Evolutionary conservation across 1,284 basidiomycete genomes (phyloP), one percentile per base, ranked within the genome.

Genomic region (Singerocomus inundabilis): DNA sequence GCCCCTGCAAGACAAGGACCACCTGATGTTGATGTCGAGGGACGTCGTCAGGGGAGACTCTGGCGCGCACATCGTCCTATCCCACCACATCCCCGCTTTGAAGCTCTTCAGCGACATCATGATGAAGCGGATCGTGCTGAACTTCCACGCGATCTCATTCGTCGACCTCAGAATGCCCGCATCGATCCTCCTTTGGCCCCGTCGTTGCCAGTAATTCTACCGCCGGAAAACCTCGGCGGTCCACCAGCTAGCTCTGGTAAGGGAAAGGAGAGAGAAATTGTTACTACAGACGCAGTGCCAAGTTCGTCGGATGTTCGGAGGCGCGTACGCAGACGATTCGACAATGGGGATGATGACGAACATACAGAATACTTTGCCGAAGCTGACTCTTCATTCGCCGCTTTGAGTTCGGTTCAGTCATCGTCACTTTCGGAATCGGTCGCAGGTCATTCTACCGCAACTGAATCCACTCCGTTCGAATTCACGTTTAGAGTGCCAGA

Each of bases 401-500:
- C 35, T n/a, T 44, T 56, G 4, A 31, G n/a, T 18, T 34, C 29
- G 39, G 8, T 38, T 2, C 13, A 48, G 2, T 39, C 52, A 30
- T 33, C 50, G 4, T 42, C 47, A 18, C 36, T 36, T 35, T 12
- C 36, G 33, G 49, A 25, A 3, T 36, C 49, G 1, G 31, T 31
- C 42, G 48, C 56, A 3, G 44, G 37, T 41, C 39, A 1, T 46
- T 56, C 61, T 18, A 51, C 49, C 15, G 52, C 37, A 5, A 9
- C 46, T 6, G 57, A 60, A 18, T 7, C 49, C 2, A 24, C 52
- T 26, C 40, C 63, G 11, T 70, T 68, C 41, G 66, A 69, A 32
- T 67, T 67, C 42, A 70, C 67, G 1, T 67, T 67, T 51, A 57
- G 48, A 36, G 24, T 48, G 25, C 55, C 60, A 7, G 8, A 45